These are phyloP conservation scores for Trichoderma orchidacearum DNA, from an alignment of 495 filamentous ascomycete species.

Conservation along the genomic window DNA sequence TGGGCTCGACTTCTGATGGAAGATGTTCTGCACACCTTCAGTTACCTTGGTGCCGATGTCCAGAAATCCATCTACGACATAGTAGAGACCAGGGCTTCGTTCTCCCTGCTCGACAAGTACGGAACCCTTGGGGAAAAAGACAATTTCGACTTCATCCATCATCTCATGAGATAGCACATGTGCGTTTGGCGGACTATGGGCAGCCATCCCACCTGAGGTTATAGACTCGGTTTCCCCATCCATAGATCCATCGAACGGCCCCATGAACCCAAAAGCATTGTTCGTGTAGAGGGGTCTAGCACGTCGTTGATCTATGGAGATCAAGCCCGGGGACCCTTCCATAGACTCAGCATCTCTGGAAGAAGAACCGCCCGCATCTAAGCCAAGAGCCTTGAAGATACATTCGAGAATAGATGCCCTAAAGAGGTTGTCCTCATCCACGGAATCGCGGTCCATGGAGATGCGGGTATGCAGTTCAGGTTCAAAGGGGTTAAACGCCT, in stretches of 20 bases:
- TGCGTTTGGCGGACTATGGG: conserved; percentile 22
- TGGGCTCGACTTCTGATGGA: conserved; percentile 27
- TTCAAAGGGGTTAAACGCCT: conserved; percentile 43
- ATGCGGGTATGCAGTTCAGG: conserved; percentile 37
- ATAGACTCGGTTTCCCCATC: conserved; percentile 85
- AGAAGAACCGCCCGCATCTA: conserved; percentile 54
- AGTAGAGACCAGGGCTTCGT: conserved; percentile 89
- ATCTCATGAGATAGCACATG: conserved; percentile 56
- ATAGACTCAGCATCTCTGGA: conserved; percentile 55
- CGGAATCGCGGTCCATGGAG: conserved; percentile 51
- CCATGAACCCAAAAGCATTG: conserved; percentile 92
- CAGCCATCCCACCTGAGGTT: conserved; percentile 42
- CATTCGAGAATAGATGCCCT: conserved; percentile 85
- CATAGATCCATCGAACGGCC: conserved; percentile 66
- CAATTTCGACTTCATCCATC: conserved; percentile 88
- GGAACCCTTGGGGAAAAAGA: conserved; percentile 88
- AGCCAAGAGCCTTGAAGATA: conserved; percentile 86
- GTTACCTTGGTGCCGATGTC: conserved; percentile 63
- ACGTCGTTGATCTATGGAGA: conserved; percentile 72
- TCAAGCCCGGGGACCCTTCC: conserved; percentile 70
- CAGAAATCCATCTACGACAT: conserved; percentile 93
- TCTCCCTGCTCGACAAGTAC: conserved; percentile 97
- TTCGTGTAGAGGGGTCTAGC: conserved; percentile 69
- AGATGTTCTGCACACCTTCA: neutral
- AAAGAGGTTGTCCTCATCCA: conserved; percentile 79